Conservation (phyloP, 148 eudicot genomes). For the Chenopodium album region DNA sequence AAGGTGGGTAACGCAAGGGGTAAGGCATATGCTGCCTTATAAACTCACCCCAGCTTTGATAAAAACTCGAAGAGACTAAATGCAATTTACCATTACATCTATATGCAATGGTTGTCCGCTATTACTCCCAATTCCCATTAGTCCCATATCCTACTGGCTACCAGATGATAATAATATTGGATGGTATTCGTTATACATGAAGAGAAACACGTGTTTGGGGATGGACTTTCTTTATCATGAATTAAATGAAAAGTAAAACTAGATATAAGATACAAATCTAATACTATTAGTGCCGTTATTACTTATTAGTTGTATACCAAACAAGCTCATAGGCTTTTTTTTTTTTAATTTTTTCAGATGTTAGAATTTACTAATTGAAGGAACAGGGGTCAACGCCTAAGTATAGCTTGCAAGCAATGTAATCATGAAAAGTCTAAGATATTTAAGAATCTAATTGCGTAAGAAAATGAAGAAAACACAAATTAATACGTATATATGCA, state of each 20-base stretch:
- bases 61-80: background rate
- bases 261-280: background rate
- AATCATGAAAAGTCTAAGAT: background rate
- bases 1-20: background rate
- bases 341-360: too few relatives aligned
- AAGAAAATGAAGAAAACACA: background rate
- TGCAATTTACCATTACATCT: background rate
- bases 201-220: background rate
- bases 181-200: background rate
- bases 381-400: background rate
- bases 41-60: background rate
- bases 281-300: background rate
- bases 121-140: too few relatives aligned
- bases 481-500: background rate
- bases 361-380: background rate
- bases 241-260: too few relatives aligned
- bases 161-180: background rate
- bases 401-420: constrained; percentile 2
- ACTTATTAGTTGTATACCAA: background rate
- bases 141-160: too few relatives aligned
- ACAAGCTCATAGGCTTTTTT: background rate
- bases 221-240: too few relatives aligned
- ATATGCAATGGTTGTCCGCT: background rate
- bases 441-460: background rate
- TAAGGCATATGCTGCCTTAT: background rate